These are phyloP conservation scores for Mallotus repandus DNA, from an alignment of 441 rosid genomes.

Conservation along the genomic window DNA sequence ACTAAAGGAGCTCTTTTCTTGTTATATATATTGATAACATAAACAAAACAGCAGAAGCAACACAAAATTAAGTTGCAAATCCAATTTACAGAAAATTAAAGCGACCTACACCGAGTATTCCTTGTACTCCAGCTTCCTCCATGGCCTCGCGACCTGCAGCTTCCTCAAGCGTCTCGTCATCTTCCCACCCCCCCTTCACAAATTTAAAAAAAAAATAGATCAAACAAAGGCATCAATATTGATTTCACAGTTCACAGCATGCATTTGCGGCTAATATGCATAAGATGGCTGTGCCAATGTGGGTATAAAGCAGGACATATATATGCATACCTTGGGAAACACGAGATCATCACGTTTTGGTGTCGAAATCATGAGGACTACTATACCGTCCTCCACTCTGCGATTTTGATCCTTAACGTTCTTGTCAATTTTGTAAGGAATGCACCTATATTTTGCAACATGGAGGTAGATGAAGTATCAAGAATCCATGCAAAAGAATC, in stretches of 20 bases:
- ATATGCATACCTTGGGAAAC: slow-evolving; percentile 52
- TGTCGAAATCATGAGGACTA: slow-evolving; percentile 64
- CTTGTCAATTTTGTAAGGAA: slow-evolving; percentile 49
- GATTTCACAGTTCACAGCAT: too few species aligned
- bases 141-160: slow-evolving; percentile 65
- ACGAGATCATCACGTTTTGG: slow-evolving; percentile 62
- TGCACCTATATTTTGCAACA: slow-evolving; percentile 38
- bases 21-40: too few species aligned
- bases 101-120: slow-evolving; percentile 50
- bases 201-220: background rate
- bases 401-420: slow-evolving; percentile 25
- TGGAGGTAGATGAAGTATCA: background rate
- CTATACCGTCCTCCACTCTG: slow-evolving; percentile 30
- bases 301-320: background rate
- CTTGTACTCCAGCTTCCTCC: slow-evolving; percentile 72
- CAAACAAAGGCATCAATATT: background rate
- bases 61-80: background rate
- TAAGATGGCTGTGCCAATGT: too few species aligned
- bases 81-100: background rate
- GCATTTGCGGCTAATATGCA: too few species aligned
- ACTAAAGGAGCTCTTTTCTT: too few species aligned
- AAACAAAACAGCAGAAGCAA: too few species aligned
- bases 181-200: slow-evolving; percentile 63
- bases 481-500: too few species aligned
- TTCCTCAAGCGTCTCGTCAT: slow-evolving; percentile 54